Base-by-base conservation (phyloP, 2,329 filamentous ascomycete genomes). In the Pseudofabraea citricarpa region DNA sequence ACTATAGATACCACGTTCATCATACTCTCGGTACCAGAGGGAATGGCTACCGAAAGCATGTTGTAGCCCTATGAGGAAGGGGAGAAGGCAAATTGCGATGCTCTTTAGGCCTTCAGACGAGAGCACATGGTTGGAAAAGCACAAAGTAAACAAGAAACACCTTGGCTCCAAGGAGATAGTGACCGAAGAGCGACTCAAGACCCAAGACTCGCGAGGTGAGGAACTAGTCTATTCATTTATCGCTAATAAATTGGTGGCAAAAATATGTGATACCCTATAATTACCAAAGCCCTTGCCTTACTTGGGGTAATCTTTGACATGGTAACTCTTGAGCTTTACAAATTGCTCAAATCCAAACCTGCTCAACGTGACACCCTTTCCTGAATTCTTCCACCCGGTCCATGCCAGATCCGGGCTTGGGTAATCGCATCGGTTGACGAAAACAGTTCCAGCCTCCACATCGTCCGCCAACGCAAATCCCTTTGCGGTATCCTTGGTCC, bases 361-460 rank as follows among this genome's bases (percentile, higher is more conserved):
- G 68, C 89, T 93, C 56, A 97, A 69, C 8, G 90, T 96, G 56
- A 90, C 85, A 18, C 91, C 91, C 65, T 87, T 90, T 52, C 91
- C 91, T 48, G 90, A 95, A 64, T 95, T 90, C 73, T 97, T 97
- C 90, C 90, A 96, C 9, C 91, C 91, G 2, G 90, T 93, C 89
- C 89, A 95, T n/a, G 90, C 89, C 54, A 95, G 78, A 65, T 95
- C 89, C 87, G 91, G 89, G 63, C 85, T 89, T 37, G 91, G 91
- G 64, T 81, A 97, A 65, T 97, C 91, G 60, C 87, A 90, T 57
- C 91, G 80, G 65, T 97, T 97, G 57, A 97, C 87, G 68, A 96
- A 97, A 38, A 96, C 90, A 2, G 91, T 97, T 32, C 91, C 91
- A 36, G 91, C 90, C 63, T 96, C 90, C 37, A 97, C 81, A 40